Evolutionary conservation across 2,329 filamentous ascomycete genomes (phyloP).

Genomic region (Epichloe elymi): DNA sequence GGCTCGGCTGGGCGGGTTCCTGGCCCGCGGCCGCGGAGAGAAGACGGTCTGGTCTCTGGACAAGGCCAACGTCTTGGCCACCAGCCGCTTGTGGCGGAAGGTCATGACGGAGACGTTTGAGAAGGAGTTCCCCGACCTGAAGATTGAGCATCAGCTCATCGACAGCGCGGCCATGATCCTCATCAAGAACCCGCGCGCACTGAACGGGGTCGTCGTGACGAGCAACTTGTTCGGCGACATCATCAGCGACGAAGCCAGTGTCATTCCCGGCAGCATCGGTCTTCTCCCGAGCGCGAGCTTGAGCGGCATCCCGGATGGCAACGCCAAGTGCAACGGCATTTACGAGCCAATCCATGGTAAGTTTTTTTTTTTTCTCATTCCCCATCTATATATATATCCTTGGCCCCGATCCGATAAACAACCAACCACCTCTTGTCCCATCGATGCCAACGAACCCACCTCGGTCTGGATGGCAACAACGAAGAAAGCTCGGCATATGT

Average conservation of each 20-base stretch:
- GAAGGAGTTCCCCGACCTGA: too few species aligned
- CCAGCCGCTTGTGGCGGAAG: too few species aligned
- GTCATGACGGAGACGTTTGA: too few species aligned
- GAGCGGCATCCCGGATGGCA: constrained; percentile 22
- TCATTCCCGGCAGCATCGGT: constrained; percentile 32
- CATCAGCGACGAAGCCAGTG: constrained; percentile 81
- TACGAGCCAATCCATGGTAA: constrained; percentile 64
- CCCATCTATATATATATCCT: neutral
- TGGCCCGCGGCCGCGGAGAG: too few species aligned
- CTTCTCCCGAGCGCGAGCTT: constrained; percentile 32
- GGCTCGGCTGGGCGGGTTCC: too few species aligned
- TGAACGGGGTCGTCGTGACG: constrained; percentile 86
- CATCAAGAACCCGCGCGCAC: constrained; percentile 78
- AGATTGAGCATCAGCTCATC: constrained; percentile 78
- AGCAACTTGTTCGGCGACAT: constrained; percentile 90
- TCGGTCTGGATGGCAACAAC: too few species aligned
- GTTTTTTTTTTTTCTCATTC: too few species aligned
- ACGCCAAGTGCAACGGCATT: constrained; percentile 47
- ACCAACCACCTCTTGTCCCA: too few species aligned
- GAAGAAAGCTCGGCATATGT: neutral
- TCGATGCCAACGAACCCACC: too few species aligned
- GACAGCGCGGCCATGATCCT: constrained; percentile 94
- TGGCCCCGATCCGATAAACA: neutral
- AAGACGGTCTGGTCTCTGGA: too few species aligned
- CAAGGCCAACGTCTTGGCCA: too few species aligned